Evolutionary conservation across 306 rosid genomes (phyloP), one percentile per base, ranked within the genome.

Genomic region (Cucurbita argyrosperma): DNA sequence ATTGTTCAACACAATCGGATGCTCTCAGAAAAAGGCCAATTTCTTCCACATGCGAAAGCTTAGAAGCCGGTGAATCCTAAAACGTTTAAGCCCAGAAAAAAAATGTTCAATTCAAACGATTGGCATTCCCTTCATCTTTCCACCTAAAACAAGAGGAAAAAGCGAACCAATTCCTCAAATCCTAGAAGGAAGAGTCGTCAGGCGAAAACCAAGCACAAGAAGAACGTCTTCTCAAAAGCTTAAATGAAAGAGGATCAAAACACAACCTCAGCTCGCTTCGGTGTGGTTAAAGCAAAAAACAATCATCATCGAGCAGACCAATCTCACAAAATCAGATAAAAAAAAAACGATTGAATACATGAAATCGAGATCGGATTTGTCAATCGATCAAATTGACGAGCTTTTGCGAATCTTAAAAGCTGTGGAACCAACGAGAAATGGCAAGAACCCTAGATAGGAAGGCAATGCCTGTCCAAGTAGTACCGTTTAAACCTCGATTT

Each of bases 271-370:
- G 74, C 59, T 51, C 74, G 46, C 74, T 50, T 70, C 74, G 74
- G 58, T 70, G 74, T 70, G 74, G 74, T 70, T 70, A 70, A 70
- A 70, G 74, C 74, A 70, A 70, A 30, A 30, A 70, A 50, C 26
- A 70, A 70, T 70, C 74, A 70, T 70, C 74, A 70, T 70, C 59
- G 59, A 70, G 74, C 74, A 30, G 19, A 30, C 16, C 13, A 0
- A 15, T 50, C 49, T 50, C 46, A 47, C 7, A 69, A 30, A 47
- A 47, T 21, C 11, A 23, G 1, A 49, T 26, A 1, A 9, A 1
- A 65, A 49, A 21, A 65, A 49, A 21, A 67, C 0, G 3, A 3
- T 61, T 4, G 15, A 40, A 45, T 21, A 12, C 38, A 67, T n/a
- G 52, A 64, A 64, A 40, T 5, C 37, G 8, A 2, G 26, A 62